Conservation (phyloP, 2,329 filamentous ascomycete genomes). For the Fusarium lateritium region DNA sequence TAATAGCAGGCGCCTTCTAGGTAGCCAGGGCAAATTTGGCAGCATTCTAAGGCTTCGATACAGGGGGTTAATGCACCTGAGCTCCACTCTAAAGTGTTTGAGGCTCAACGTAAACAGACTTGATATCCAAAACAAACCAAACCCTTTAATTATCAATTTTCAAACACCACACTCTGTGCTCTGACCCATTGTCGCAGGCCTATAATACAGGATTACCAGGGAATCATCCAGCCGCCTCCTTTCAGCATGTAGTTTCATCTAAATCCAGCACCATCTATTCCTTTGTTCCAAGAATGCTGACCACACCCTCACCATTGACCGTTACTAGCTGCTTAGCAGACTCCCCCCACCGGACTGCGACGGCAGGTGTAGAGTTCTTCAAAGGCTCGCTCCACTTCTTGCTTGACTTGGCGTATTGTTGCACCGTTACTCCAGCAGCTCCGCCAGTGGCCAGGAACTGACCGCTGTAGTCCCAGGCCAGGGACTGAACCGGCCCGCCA, state of each 20-base stretch:
- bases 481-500: conserved; percentile 80
- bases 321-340: conserved; percentile 81
- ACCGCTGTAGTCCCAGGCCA: conserved; percentile 95
- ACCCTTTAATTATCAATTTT: conserved; percentile 44
- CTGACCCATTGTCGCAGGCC: conserved; percentile 29
- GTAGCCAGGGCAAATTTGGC: not conserved
- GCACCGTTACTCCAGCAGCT: conserved; percentile 84
- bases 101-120: not conserved
- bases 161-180: conserved; percentile 42
- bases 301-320: conserved; percentile 80
- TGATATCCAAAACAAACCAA: conserved; percentile 21
- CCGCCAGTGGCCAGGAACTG: conserved; percentile 91
- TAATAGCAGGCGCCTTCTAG: conserved; percentile 20
- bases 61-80: conserved; percentile 17
- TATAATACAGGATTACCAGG: conserved; percentile 44
- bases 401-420: conserved; percentile 87
- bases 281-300: conserved; percentile 77
- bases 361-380: conserved; percentile 79
- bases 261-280: conserved; percentile 53
- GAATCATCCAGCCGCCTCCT: conserved; percentile 24
- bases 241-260: conserved; percentile 21
- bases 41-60: conserved; percentile 15
- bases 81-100: conserved; percentile 15
- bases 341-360: conserved; percentile 83
- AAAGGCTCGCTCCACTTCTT: conserved; percentile 94